phyloP scores from a whole-genome alignment of 441 rosid genomes.

The Geranium incanum region DNA sequence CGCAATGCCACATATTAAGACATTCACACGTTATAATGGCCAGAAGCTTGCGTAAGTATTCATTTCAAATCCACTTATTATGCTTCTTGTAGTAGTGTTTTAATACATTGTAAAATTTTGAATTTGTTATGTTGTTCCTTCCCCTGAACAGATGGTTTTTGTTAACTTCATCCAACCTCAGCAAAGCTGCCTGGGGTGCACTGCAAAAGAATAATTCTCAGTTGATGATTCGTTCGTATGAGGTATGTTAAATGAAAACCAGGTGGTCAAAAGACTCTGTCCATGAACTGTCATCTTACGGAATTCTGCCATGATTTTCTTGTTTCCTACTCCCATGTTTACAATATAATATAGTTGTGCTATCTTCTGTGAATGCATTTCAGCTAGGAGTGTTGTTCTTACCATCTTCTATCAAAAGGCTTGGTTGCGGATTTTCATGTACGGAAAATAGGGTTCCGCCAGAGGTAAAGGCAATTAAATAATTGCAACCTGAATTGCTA shows the following conservation, averaged over 20 bases:
- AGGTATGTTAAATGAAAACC: slow-evolving; percentile 36
- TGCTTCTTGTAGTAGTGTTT: slow-evolving; percentile 13
- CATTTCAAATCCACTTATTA: neutral
- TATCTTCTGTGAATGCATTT: neutral
- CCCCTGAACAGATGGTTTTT: slow-evolving; percentile 59
- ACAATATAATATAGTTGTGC: too few species aligned
- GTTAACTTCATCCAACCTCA: slow-evolving; percentile 84
- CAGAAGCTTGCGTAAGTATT: slow-evolving; percentile 74
- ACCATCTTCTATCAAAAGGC: slow-evolving; percentile 32
- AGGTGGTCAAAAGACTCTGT: too few species aligned
- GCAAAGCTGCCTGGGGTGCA: slow-evolving; percentile 98
- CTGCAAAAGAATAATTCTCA: slow-evolving; percentile 88
- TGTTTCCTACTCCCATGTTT: neutral
- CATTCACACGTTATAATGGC: slow-evolving; percentile 66
- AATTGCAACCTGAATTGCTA: neutral
- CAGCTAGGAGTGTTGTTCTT: slow-evolving; percentile 84
- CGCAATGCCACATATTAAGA: slow-evolving; percentile 96
- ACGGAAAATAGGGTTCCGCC: slow-evolving; percentile 26
- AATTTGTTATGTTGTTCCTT: neutral
- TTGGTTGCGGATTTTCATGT: slow-evolving; percentile 48
- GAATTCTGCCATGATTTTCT: neutral
- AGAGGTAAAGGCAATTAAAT: slow-evolving; percentile 27
- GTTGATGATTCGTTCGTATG: slow-evolving; percentile 89
- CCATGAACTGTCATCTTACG: neutral
- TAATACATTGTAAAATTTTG: neutral